phyloP scores from a whole-genome alignment of 331 rosid genomes.

The Acacia concinna region DNA sequence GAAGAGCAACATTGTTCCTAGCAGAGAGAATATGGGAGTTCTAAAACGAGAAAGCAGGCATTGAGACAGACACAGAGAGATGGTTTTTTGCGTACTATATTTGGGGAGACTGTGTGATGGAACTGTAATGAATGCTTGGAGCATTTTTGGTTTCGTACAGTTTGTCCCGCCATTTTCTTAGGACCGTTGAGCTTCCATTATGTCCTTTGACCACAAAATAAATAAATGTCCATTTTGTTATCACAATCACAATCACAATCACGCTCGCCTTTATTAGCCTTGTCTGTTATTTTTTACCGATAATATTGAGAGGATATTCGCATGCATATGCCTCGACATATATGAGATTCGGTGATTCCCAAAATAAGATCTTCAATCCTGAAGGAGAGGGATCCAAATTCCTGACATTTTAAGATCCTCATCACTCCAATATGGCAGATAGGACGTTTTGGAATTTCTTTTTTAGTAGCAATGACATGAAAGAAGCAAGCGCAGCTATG shows the following conservation, averaged over 20 bases:
- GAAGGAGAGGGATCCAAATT: neutral
- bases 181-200: conserved; percentile 26
- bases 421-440: neutral
- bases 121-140: neutral
- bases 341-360: neutral
- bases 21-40: conserved; percentile 21
- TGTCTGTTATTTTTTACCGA: neutral
- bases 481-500: neutral
- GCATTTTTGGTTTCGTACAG: neutral
- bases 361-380: neutral
- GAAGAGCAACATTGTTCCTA: conserved; percentile 27
- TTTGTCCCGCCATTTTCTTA: conserved; percentile 73
- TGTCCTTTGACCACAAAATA: neutral
- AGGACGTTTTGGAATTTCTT: neutral
- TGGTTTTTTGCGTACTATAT: conserved; percentile 35
- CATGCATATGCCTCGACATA: neutral
- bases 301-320: neutral
- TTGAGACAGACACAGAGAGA: conserved; percentile 7
- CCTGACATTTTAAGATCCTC: neutral
- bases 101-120: conserved; percentile 29
- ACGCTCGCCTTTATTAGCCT: neutral
- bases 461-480: neutral
- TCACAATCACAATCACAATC: neutral
- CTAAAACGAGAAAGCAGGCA: conserved; percentile 1
- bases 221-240: neutral